phyloP scores from a whole-genome alignment of 345 rosid species.

The Aquilaria malaccensis region DNA sequence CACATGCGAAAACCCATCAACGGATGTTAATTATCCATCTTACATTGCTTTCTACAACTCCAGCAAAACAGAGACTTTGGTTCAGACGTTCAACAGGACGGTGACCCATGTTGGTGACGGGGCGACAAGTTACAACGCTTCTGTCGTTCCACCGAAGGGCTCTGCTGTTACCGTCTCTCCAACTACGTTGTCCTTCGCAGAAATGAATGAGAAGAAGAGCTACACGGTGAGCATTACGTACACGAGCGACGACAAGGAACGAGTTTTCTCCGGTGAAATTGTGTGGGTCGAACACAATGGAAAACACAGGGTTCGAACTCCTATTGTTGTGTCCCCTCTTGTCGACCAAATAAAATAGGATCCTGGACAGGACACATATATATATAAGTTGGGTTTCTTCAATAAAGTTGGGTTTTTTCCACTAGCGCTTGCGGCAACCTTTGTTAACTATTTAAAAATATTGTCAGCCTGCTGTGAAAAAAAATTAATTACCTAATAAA shows the following conservation, averaged over 20 bases:
- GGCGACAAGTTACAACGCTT: slow-evolving; percentile 17
- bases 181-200: slow-evolving; percentile 8
- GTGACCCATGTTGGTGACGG: slow-evolving; percentile 25
- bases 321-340: slow-evolving; percentile 14
- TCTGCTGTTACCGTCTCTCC: slow-evolving; percentile 16
- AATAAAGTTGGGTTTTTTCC: too few relatives aligned
- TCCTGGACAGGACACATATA: too few relatives aligned
- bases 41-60: slow-evolving; percentile 19
- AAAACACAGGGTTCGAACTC: slow-evolving; percentile 19
- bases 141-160: slow-evolving; percentile 10
- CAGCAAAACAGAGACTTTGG: neutral
- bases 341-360: too few relatives aligned
- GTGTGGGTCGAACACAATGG: slow-evolving; percentile 24
- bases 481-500: too few relatives aligned
- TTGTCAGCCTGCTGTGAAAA: too few relatives aligned
- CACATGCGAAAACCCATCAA: slow-evolving; percentile 14
- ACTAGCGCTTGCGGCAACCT: too few relatives aligned
- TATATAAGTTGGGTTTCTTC: too few relatives aligned
- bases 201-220: slow-evolving; percentile 16
- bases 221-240: slow-evolving; percentile 11
- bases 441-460: too few relatives aligned
- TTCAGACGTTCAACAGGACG: slow-evolving; percentile 13
- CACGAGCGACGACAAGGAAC: neutral
- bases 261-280: slow-evolving; percentile 13
- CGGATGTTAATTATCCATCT: slow-evolving; percentile 32